These are phyloP conservation scores for Niveomyces coronatus DNA, from an alignment of 2,329 filamentous ascomycete species.

Conservation along the genomic window DNA sequence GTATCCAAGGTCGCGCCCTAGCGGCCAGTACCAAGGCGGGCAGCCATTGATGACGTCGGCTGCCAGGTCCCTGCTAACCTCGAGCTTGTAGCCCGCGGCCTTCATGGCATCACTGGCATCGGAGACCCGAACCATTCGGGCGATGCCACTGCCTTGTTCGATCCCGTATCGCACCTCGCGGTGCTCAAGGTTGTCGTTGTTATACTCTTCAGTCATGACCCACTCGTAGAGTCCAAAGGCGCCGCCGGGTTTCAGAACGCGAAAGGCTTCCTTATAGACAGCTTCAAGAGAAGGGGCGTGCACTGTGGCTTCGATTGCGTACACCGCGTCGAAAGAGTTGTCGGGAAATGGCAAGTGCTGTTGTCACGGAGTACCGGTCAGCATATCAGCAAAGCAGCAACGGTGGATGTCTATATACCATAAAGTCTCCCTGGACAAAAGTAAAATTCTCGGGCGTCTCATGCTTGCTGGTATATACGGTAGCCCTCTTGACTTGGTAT, in stretches of 20 bases:
- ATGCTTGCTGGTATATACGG: constrained; percentile 68
- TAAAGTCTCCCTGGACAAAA: constrained; percentile 90
- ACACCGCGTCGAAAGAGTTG: constrained; percentile 87
- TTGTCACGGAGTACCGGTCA: constrained; percentile 10
- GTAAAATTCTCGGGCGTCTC: constrained; percentile 64
- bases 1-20: constrained; percentile 77
- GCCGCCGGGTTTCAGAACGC: constrained; percentile 90
- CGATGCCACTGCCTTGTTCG: constrained; percentile 91
- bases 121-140: constrained; percentile 86
- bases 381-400: neutral
- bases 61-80: constrained; percentile 80
- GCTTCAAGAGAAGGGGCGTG: constrained; percentile 86
- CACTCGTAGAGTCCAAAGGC: constrained; percentile 97
- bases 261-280: constrained; percentile 90
- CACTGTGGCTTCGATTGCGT: constrained; percentile 94
- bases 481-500: constrained; percentile 88
- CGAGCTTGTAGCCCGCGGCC: constrained; percentile 74
- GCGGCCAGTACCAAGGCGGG: constrained; percentile 88
- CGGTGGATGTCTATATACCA: constrained; percentile 40
- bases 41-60: constrained; percentile 62
- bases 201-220: constrained; percentile 95
- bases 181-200: constrained; percentile 79
- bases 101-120: constrained; percentile 78
- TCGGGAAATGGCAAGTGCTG: constrained; percentile 91
- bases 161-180: constrained; percentile 88